These are phyloP conservation scores for Trametes sp. DNA, from an alignment of 1,284 basidiomycete genomes.

Conservation along the genomic window DNA sequence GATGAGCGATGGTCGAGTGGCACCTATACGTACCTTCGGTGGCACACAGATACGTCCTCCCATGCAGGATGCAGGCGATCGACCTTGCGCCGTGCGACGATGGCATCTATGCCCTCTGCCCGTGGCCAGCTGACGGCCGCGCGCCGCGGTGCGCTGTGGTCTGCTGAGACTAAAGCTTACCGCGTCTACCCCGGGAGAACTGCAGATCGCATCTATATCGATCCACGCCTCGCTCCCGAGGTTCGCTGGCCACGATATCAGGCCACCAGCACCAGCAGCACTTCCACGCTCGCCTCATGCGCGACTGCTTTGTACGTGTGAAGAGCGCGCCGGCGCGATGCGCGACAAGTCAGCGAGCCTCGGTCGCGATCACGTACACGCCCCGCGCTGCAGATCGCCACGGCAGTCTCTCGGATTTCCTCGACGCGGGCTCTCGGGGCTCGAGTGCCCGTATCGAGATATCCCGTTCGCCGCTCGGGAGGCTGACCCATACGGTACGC, in stretches of 20 bases:
- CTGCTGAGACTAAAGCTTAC: slow-evolving; percentile 32
- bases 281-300: neutral
- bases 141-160: slow-evolving; percentile 10
- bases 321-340: neutral
- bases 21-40: neutral
- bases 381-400: slow-evolving; percentile 20
- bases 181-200: slow-evolving; percentile 25
- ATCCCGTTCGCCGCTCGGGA: slow-evolving; percentile 7
- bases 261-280: neutral
- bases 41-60: neutral
- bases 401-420: slow-evolving; percentile 15
- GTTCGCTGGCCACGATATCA: neutral
- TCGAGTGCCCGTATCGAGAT: neutral
- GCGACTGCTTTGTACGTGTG: slow-evolving; percentile 20
- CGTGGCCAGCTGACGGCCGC: slow-evolving; percentile 8
- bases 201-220: slow-evolving; percentile 31
- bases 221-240: slow-evolving; percentile 22
- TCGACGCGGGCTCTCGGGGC: neutral
- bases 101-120: slow-evolving; percentile 25
- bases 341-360: slow-evolving; percentile 3
- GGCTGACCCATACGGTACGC: too few relatives aligned
- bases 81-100: slow-evolving; percentile 14
- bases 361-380: neutral
- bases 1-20: slow-evolving; percentile 16
- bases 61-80: slow-evolving; percentile 5